Evolutionary conservation across 2,329 filamentous ascomycete genomes (phyloP).

Genomic region (Trichoderma sp.): DNA sequence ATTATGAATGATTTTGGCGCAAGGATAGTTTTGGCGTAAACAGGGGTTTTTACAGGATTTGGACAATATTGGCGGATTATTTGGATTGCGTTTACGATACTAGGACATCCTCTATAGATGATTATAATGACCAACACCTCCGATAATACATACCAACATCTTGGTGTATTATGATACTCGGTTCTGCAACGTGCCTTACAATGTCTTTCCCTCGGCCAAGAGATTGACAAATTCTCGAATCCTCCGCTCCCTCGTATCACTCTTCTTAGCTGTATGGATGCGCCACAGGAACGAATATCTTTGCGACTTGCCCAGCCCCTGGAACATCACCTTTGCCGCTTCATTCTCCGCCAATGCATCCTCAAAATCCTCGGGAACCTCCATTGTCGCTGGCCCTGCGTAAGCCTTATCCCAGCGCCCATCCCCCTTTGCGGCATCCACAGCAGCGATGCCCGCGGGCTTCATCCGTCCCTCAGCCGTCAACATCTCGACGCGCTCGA

Average conservation of each 20-base stretch:
- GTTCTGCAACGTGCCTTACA: conserved; percentile 21
- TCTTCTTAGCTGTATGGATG: conserved; percentile 44
- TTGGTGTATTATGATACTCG: background rate
- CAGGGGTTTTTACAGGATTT: background rate
- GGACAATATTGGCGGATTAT: background rate
- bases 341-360: conserved; percentile 41
- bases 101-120: background rate
- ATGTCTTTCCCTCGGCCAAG: conserved; percentile 38
- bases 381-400: conserved; percentile 48
- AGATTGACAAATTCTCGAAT: conserved; percentile 46
- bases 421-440: conserved; percentile 57
- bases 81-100: background rate
- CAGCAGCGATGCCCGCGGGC: conserved; percentile 47
- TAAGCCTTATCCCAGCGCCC: conserved; percentile 62
- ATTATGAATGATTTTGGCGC: background rate
- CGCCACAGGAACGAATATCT: conserved; percentile 49
- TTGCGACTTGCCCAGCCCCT: conserved; percentile 45
- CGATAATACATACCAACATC: background rate
- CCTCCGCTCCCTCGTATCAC: conserved; percentile 35
- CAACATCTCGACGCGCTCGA: conserved; percentile 50
- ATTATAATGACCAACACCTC: background rate
- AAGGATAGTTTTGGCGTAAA: background rate
- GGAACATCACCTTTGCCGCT: conserved; percentile 43
- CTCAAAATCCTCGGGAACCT: conserved; percentile 52
- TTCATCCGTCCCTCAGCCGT: conserved; percentile 50